Base-by-base conservation (phyloP, 2,329 filamentous ascomycete genomes). In the Calcarisporium arbuscula region DNA sequence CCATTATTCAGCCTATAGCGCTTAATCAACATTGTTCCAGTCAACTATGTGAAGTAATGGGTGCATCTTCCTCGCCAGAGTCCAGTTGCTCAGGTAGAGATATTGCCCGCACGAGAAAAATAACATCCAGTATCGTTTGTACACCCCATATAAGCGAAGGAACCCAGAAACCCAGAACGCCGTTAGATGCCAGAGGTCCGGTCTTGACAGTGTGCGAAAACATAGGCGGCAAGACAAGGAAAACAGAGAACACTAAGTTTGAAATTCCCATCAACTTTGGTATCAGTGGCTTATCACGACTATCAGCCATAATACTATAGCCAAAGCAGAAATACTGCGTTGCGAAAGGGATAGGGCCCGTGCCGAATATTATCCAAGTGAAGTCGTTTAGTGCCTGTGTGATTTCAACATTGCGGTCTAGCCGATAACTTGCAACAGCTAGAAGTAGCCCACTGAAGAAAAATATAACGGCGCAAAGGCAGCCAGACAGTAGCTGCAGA, bases 101-200 rank as follows among this genome's bases (percentile, higher is more conserved):
- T n/a, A n/a, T n/a, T n/a, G n/a, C n/a, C n/a, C n/a, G n/a, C n/a
- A n/a, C n/a, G n/a, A n/a, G n/a, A n/a, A n/a, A n/a, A n/a, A n/a
- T n/a, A n/a, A n/a, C n/a, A n/a, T n/a, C n/a, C n/a, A n/a, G n/a
- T n/a, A n/a, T n/a, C n/a, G n/a, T n/a, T n/a, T n/a, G n/a, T n/a
- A n/a, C n/a, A n/a, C n/a, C n/a, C n/a, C n/a, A n/a, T n/a, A n/a
- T n/a, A n/a, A n/a, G n/a, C n/a, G n/a, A n/a, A n/a, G n/a, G n/a
- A n/a, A n/a, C n/a, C 31, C 36, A 35, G 19, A 30, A 35, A 8
- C 25, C 28, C 3, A 30, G 6, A 7, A 28, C 34, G 5, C 34
- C 28, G 27, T 36, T 31, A 27, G 28, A 36, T 6, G 34, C 34
- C 19, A 36, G 23, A 5, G 34, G 34, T 6, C 34, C 34, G 22